These are phyloP conservation scores for Saxophila tyrrhenica DNA, from an alignment of 495 filamentous ascomycete genomes.

Conservation along the genomic window DNA sequence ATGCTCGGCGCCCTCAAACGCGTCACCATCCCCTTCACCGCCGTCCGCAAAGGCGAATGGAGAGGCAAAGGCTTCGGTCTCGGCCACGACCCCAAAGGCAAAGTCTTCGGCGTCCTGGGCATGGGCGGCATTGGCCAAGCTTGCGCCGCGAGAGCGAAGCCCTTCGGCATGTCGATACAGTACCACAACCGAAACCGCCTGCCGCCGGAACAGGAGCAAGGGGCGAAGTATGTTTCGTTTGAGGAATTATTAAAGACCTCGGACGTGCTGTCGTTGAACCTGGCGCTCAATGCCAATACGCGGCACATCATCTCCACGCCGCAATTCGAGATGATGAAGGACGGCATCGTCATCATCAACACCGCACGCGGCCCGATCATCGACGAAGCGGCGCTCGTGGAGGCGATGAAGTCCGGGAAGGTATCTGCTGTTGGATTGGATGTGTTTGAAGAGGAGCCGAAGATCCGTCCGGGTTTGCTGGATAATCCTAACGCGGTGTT, in stretches of 20 bases:
- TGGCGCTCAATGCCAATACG: conserved; percentile 28
- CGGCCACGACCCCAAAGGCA: conserved; percentile 34
- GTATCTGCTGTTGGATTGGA: conserved; percentile 30
- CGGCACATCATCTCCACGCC: conserved; percentile 27
- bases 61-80: conserved; percentile 30
- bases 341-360: conserved; percentile 29
- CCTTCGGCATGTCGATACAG: conserved; percentile 32
- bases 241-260: conserved; percentile 30
- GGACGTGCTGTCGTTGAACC: conserved; percentile 29
- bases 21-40: conserved; percentile 49
- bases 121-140: conserved; percentile 76
- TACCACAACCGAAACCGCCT: conserved; percentile 30
- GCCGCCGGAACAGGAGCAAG: conserved; percentile 19
- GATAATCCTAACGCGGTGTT: conserved; percentile 26
- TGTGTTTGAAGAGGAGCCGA: conserved; percentile 33
- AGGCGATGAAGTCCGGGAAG: conserved; percentile 28
- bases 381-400: conserved; percentile 30
- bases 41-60: conserved; percentile 51
- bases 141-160: conserved; percentile 24
- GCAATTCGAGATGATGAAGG: conserved; percentile 29
- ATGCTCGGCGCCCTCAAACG: conserved; percentile 35
- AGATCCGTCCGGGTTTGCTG: conserved; percentile 22
- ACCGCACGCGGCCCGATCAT: conserved; percentile 31
- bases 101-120: conserved; percentile 50
- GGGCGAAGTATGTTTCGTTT: conserved; percentile 29